Conservation (phyloP, 257 asterid genomes). For the Prunella vulgaris region DNA sequence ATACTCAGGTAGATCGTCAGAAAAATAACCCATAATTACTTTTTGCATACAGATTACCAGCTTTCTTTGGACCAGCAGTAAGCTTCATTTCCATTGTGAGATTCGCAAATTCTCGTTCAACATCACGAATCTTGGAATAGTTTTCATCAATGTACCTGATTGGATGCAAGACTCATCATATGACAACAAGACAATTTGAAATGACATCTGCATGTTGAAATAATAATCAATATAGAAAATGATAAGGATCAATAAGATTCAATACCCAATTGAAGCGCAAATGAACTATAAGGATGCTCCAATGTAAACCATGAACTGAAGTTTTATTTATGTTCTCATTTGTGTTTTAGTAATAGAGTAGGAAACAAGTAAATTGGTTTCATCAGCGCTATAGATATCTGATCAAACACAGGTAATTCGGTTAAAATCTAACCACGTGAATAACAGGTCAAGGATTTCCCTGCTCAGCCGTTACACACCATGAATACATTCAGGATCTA, state of each 20-base stretch:
- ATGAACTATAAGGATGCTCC: neutral
- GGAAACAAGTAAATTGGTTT: neutral
- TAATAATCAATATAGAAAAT: neutral
- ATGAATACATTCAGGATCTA: neutral
- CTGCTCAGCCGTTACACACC: neutral
- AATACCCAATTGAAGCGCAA: neutral
- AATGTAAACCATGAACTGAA: constrained; percentile 10
- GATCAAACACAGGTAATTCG: neutral
- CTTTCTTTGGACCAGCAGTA: constrained; percentile 95
- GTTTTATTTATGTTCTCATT: neutral
- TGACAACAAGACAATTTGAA: constrained; percentile 15
- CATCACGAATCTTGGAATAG: constrained; percentile 93
- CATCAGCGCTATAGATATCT: neutral
- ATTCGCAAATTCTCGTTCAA: constrained; percentile 78
- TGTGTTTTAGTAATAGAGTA: neutral
- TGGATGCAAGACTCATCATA: constrained; percentile 13
- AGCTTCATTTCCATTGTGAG: constrained; percentile 94
- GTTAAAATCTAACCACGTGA: neutral
- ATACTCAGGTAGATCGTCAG: neutral
- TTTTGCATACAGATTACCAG: constrained; percentile 31
- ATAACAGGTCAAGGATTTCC: neutral
- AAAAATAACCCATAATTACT: constrained; percentile 3
- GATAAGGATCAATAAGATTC: neutral
- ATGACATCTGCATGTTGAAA: neutral
- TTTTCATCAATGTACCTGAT: constrained; percentile 88